Evolutionary conservation across 192 early-diverging fungal species (phyloP), one percentile per base, ranked within the genome.

Genomic region (Backusella westeae): DNA sequence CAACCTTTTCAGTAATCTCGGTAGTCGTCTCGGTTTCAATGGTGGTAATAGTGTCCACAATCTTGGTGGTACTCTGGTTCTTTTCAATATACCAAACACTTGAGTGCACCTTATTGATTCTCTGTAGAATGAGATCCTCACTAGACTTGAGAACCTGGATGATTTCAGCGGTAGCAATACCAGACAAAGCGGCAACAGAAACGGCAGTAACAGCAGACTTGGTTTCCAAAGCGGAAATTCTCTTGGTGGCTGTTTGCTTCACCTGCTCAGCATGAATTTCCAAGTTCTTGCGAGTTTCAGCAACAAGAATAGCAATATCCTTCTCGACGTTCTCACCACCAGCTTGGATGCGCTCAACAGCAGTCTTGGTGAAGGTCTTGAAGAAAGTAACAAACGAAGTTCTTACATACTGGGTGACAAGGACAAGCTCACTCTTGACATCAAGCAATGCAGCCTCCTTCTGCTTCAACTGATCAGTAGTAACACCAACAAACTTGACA

Each of bases 381-480:
- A 75, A 75, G 65, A 67, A 75, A 44, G 32, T 67, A n/a, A 65
- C 29, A 44, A 75, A 42, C 1, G 74, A 67, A 21, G 56, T 32
- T 26, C 67, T 75, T 0, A 65, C 41, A 19, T 63, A 39, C 29
- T 75, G 59, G n/a, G 67, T 67, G 0, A 75, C 63, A 44, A 46
- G 29, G 14, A 42, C 41, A 19, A 75, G 59, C 41, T 42, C 63
- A 23, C 39, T 66, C 52, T 53, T 67, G 17, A 67, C 41, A 41
- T 66, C 74, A 23, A 75, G 41, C 39, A 75, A 75, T 9, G 65
- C 74, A 46, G 35, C 21, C 12, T 75, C 74, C 42, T 75, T 75
- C 32, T 75, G 59, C 2, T 65, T 38, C 32, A 75, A 23, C 19
- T 67, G 41, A 12, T 75, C 26, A 15, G 67, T 39, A 68, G 74